These are phyloP conservation scores for Solanum lignicaule DNA, from an alignment of 257 asterid genomes.

Conservation along the genomic window DNA sequence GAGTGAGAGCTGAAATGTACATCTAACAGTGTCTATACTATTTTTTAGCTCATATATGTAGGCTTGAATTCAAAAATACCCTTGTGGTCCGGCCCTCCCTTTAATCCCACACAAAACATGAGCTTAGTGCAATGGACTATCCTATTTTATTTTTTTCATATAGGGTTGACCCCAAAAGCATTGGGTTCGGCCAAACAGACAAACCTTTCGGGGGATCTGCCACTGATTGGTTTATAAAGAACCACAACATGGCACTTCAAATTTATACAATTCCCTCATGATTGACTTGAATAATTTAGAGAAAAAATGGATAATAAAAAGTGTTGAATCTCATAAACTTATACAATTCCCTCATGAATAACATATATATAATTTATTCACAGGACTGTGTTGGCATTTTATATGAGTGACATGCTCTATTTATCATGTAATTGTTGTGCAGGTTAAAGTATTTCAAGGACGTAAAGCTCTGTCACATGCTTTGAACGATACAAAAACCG, in stretches of 20 bases:
- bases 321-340: neutral
- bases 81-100: neutral
- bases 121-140: neutral
- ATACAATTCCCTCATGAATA: too few relatives aligned
- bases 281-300: neutral
- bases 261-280: neutral
- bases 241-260: neutral
- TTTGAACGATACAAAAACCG: conserved; percentile 69
- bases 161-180: neutral
- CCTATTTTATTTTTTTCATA: neutral
- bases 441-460: conserved; percentile 82
- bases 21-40: neutral
- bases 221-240: neutral
- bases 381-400: neutral
- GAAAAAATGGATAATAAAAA: too few relatives aligned
- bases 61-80: neutral
- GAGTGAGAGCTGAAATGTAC: neutral
- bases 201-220: neutral
- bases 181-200: neutral
- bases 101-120: neutral
- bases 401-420: neutral
- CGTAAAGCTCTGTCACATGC: conserved; percentile 90
- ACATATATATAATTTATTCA: neutral
- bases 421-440: conserved; percentile 6
- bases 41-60: neutral